Percentiles rank a stretch among this genome's conserved stretches.
Evolutionary conservation across 2,329 filamentous ascomycete species (phyloP).

Genomic region (Penicillium olsonii): DNA sequence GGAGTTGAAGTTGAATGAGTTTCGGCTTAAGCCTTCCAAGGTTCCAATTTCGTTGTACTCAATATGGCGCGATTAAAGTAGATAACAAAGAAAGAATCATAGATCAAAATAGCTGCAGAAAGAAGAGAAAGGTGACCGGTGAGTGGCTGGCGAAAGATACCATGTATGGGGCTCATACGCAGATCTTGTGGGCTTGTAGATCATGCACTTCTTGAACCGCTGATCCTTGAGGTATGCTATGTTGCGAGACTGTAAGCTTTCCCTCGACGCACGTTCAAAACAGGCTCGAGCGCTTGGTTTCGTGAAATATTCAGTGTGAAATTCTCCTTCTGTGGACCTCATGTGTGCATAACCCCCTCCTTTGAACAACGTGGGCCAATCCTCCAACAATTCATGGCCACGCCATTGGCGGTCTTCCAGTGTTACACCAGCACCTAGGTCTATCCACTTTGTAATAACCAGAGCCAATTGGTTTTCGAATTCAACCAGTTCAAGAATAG

Average conservation of each 20-base stretch:
- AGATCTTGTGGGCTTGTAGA: background rate
- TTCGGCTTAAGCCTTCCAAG: background rate
- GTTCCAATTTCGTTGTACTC: background rate
- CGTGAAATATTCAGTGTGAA: background rate
- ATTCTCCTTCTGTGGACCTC: background rate
- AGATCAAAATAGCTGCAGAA: background rate
- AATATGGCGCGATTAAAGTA: background rate
- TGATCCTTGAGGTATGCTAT: slow-evolving; percentile 1
- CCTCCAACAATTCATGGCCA: too few species aligned
- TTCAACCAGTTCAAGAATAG: background rate
- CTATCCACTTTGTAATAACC: slow-evolving; percentile 1
- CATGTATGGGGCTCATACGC: background rate
- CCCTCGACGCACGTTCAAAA: slow-evolving; percentile 1
- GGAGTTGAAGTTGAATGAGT: background rate
- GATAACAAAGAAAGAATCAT: background rate
- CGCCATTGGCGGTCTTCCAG: background rate
- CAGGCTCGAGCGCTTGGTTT: slow-evolving; percentile 2
- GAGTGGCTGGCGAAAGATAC: background rate
- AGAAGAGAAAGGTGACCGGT: background rate
- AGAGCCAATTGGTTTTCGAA: background rate
- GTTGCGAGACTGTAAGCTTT: slow-evolving; percentile 3
- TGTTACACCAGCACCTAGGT: background rate
- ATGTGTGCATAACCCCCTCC: background rate
- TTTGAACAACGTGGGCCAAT: too few species aligned
- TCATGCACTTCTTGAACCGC: slow-evolving; percentile 1